phyloP scores from a whole-genome alignment of 2,329 filamentous ascomycete species.

The Sarocladiaceae sp. region DNA sequence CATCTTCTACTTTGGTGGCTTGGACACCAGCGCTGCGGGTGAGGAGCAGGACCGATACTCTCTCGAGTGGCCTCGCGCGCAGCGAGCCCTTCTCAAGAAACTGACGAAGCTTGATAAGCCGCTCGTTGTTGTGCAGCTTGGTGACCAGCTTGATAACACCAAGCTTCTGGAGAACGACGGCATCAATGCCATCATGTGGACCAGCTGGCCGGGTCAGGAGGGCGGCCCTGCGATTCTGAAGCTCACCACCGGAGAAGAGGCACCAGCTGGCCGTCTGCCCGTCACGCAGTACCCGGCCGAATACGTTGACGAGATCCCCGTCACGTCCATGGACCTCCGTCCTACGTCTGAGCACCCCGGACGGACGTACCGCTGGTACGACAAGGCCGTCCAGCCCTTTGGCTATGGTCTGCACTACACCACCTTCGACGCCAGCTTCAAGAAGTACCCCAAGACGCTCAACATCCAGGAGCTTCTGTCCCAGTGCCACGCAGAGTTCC shows the following conservation, averaged over 20 bases:
- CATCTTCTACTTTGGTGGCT: slow-evolving; percentile 49
- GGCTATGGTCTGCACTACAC: slow-evolving; percentile 55
- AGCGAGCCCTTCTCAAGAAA: slow-evolving; percentile 41
- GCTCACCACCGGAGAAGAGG: slow-evolving; percentile 41
- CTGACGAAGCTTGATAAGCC: slow-evolving; percentile 36
- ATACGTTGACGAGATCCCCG: slow-evolving; percentile 43
- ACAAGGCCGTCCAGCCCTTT: slow-evolving; percentile 43
- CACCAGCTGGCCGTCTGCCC: slow-evolving; percentile 48
- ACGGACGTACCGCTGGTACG: slow-evolving; percentile 55
- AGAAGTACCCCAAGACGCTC: slow-evolving; percentile 1
- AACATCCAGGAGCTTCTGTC: slow-evolving; percentile 29
- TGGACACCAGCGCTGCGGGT: slow-evolving; percentile 44
- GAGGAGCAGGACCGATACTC: slow-evolving; percentile 45
- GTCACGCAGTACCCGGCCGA: slow-evolving; percentile 48
- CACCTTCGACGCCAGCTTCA: slow-evolving; percentile 32
- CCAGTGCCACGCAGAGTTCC: slow-evolving; percentile 27
- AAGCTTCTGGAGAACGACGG: slow-evolving; percentile 39
- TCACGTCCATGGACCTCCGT: slow-evolving; percentile 50
- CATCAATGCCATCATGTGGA: slow-evolving; percentile 49
- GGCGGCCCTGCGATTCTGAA: slow-evolving; percentile 50
- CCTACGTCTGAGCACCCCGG: slow-evolving; percentile 40
- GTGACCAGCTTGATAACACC: slow-evolving; percentile 45
- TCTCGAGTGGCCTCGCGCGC: slow-evolving; percentile 45
- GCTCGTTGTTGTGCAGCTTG: slow-evolving; percentile 45
- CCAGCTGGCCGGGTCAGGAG: slow-evolving; percentile 53